These are phyloP conservation scores for Schoenoplectus tabernaemontani DNA, from an alignment of 202 grass and related monocot species.

Conservation along the genomic window DNA sequence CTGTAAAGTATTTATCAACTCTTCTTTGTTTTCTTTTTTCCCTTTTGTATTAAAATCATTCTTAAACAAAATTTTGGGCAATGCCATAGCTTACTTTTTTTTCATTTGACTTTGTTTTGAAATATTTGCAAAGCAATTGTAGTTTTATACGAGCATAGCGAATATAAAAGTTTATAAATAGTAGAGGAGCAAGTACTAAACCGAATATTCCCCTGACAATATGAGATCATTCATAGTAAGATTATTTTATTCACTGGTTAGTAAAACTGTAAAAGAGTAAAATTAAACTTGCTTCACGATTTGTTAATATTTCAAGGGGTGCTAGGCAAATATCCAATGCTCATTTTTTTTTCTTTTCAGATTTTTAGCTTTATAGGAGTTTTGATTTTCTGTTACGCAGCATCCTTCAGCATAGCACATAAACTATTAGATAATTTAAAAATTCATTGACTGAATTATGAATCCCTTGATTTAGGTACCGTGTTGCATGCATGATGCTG, in stretches of 20 bases:
- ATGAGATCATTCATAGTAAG: neutral
- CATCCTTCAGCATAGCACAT: no score
- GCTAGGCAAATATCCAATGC: neutral
- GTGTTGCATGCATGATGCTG: no score
- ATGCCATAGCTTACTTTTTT: neutral
- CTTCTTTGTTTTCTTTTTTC: no score
- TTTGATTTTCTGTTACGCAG: no score
- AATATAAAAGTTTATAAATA: neutral
- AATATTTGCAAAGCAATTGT: neutral
- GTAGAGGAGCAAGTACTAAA: neutral
- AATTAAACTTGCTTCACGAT: neutral
- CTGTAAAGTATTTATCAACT: neutral
- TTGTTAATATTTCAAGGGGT: neutral
- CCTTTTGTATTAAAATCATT: neutral
- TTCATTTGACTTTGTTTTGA: neutral
- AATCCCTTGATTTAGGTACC: no score
- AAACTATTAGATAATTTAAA: no score
- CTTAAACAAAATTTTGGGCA: neutral
- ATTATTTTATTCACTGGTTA: constrained; percentile 1
- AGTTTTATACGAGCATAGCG: neutral
- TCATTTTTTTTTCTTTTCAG: neutral
- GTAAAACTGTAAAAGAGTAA: neutral
- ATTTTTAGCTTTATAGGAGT: neutral
- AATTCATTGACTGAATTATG: no score
- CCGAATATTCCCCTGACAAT: neutral